phyloP scores from a whole-genome alignment of 2,329 filamentous ascomycete species.

The Neofusicoccum laricinum region DNA sequence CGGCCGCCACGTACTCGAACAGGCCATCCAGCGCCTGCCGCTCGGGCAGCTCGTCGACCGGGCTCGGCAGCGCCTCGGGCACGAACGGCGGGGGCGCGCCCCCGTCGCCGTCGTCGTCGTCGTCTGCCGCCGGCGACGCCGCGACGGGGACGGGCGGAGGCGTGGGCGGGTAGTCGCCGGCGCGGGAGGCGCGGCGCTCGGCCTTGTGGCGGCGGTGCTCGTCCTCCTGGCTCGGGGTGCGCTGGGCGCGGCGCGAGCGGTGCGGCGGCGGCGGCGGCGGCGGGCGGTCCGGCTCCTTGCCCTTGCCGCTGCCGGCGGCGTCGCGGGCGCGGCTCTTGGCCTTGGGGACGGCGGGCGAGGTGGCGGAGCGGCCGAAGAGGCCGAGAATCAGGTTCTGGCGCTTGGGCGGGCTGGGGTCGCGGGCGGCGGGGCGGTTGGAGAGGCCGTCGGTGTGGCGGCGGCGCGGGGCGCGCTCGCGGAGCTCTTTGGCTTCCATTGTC shows the following conservation, averaged over 20 bases:
- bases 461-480: not conserved
- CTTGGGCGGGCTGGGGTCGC: not conserved
- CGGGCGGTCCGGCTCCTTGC: not conserved
- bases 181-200: conserved; percentile 3
- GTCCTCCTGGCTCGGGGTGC: conserved; percentile 5
- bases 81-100: not conserved
- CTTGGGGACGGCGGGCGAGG: not conserved
- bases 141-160: not conserved
- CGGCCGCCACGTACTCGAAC: not conserved
- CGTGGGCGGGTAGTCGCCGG: not conserved
- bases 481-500: conserved; percentile 1
- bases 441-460: not conserved
- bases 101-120: not conserved
- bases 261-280: not conserved
- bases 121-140: not conserved
- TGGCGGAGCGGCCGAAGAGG: not conserved
- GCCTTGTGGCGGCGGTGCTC: conserved; percentile 5
- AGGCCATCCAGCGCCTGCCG: not conserved
- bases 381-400: not conserved
- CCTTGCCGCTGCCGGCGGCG: not conserved
- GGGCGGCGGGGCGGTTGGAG: not conserved
- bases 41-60: conserved; percentile 1
- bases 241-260: not conserved
- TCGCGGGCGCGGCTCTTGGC: not conserved
- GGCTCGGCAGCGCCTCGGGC: not conserved